A percentile compares a stretch with the other conserved stretches of the same genome.
These are phyloP conservation scores for Colletotrichum siamense DNA, from an alignment of 2,329 filamentous ascomycete species.

Conservation along the genomic window DNA sequence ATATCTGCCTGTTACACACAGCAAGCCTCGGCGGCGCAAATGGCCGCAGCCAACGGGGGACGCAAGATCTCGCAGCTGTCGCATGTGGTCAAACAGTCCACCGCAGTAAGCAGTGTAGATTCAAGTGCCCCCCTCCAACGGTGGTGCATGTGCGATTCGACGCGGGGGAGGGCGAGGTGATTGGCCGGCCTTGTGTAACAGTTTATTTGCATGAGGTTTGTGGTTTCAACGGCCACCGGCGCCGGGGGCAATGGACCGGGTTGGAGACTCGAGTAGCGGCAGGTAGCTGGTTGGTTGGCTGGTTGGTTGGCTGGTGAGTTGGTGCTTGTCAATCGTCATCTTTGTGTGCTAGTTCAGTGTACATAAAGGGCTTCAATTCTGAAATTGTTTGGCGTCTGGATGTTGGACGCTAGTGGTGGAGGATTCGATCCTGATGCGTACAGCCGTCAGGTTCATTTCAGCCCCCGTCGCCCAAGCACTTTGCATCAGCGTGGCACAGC, in stretches of 20 bases:
- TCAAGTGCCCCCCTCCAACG: not conserved
- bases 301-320: not conserved
- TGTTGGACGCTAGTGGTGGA: not conserved
- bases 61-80: constrained; percentile 6
- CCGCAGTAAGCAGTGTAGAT: not conserved
- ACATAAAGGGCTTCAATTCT: not conserved
- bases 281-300: not conserved
- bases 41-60: not conserved
- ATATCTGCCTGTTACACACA: too few relatives aligned
- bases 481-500: not conserved
- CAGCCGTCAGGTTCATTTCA: not conserved
- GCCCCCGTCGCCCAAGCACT: not conserved
- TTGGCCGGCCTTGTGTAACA: not conserved
- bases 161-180: not conserved
- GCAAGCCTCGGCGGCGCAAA: too few relatives aligned
- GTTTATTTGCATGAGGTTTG: not conserved
- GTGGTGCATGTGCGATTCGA: not conserved
- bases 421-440: not conserved
- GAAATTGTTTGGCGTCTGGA: not conserved
- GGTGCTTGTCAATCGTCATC: not conserved
- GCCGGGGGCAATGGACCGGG: not conserved
- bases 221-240: not conserved
- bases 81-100: not conserved
- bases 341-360: not conserved
- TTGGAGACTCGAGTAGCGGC: not conserved